Conservation (phyloP, 306 rosid genomes). For the Fragaria iinumae region DNA sequence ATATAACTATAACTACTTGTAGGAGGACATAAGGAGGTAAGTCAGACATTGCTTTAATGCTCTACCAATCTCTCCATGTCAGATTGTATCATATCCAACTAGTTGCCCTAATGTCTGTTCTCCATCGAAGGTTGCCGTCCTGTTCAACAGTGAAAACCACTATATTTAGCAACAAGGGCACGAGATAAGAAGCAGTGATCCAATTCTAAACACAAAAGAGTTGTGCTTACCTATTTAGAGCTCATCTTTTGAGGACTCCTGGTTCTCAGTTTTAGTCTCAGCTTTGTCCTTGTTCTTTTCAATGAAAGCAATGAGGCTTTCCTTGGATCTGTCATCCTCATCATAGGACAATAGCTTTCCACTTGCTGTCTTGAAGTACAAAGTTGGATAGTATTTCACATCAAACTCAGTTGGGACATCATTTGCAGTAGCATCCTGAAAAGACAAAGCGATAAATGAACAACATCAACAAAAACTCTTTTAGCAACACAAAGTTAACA, state of each 20-base stretch:
- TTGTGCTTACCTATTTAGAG: conserved; percentile 58
- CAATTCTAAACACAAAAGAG: neutral
- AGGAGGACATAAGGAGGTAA: conserved; percentile 18
- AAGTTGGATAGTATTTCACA: conserved; percentile 80
- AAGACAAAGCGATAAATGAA: conserved; percentile 9
- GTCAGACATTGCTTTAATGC: conserved; percentile 27
- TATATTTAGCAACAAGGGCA: neutral
- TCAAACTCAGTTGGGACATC: conserved; percentile 68
- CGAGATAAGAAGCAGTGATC: neutral
- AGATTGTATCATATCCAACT: conserved; percentile 9
- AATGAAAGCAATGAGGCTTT: conserved; percentile 61
- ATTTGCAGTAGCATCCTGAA: conserved; percentile 87
- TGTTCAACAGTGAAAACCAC: neutral
- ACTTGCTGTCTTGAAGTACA: conserved; percentile 69
- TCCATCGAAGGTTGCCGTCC: neutral
- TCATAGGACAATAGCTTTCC: conserved; percentile 56
- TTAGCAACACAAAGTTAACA: neutral
- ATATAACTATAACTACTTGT: neutral
- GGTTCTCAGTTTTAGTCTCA: conserved; percentile 24
- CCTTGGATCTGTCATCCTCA: conserved; percentile 68
- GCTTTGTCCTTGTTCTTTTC: conserved; percentile 67
- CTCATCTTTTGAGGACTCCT: conserved; percentile 64
- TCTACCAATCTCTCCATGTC: neutral
- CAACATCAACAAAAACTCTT: neutral
- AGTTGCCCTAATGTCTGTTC: neutral